These are phyloP conservation scores for Cavenderia fasciculata DNA, from an alignment of 78 protist genomes.

Conservation along the genomic window DNA sequence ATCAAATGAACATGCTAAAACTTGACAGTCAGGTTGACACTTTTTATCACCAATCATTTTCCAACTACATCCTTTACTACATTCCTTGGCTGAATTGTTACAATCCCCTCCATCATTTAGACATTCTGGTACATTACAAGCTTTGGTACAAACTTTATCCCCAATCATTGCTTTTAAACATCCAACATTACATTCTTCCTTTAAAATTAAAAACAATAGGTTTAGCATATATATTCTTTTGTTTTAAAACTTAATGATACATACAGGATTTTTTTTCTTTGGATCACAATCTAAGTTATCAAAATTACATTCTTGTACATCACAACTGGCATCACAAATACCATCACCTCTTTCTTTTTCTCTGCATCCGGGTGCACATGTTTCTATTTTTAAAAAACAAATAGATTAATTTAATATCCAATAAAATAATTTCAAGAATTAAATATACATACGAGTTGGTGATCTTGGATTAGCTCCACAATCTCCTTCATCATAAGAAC, in stretches of 20 bases:
- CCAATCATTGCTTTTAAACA: slow-evolving; percentile 8
- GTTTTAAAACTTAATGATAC: too few species aligned
- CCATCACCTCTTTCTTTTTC: slow-evolving; percentile 15
- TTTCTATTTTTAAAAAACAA: neutral
- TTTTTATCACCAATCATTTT: neutral
- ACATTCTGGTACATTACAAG: slow-evolving; percentile 19
- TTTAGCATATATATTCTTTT: too few species aligned
- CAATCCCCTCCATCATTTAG: slow-evolving; percentile 39
- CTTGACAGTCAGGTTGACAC: slow-evolving; percentile 32
- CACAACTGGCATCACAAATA: slow-evolving; percentile 12
- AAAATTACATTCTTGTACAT: slow-evolving; percentile 6
- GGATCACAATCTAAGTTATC: slow-evolving; percentile 10
- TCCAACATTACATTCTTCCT: slow-evolving; percentile 11
- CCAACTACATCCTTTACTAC: slow-evolving; percentile 16
- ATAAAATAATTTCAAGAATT: neutral
- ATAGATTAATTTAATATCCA: neutral
- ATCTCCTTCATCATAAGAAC: slow-evolving; percentile 49
- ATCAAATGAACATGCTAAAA: slow-evolving; percentile 7
- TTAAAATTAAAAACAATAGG: too few species aligned
- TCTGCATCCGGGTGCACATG: slow-evolving; percentile 7
- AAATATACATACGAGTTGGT: neutral
- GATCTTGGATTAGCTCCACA: neutral
- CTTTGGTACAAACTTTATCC: neutral
- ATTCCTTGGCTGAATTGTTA: neutral
- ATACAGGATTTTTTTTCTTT: neutral